These are phyloP conservation scores for Magnolia officinalis DNA, from an alignment of 164 flowering plant genomes.

Conservation along the genomic window DNA sequence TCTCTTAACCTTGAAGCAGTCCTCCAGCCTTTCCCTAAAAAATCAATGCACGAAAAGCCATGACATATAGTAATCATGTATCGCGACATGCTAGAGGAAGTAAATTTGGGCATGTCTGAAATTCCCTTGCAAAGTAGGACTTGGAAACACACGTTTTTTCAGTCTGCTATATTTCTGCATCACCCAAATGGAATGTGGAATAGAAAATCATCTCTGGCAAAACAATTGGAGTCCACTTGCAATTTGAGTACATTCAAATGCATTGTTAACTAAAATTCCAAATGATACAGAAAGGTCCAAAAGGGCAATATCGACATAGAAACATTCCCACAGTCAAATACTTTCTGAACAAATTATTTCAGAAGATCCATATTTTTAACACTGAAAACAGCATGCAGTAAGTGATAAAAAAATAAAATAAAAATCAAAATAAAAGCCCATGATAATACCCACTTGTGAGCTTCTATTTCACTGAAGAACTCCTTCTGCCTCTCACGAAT, in stretches of 20 bases:
- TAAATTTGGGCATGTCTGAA: not conserved
- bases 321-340: no score
- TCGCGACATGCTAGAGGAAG: not conserved
- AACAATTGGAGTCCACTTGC: no score
- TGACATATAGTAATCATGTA: not conserved
- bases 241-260: no score
- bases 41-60: slow-evolving; percentile 4
- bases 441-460: slow-evolving; percentile 65
- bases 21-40: slow-evolving; percentile 86
- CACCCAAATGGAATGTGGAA: no score
- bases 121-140: not conserved
- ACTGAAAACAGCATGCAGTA: not conserved
- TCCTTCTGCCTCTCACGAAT: slow-evolving; percentile 97
- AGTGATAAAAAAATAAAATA: not conserved
- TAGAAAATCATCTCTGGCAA: no score
- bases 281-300: no score
- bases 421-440: not conserved
- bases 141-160: not conserved
- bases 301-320: no score
- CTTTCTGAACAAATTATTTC: not conserved
- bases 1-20: slow-evolving; percentile 76
- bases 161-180: not conserved
- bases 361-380: not conserved
- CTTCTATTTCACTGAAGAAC: slow-evolving; percentile 86
- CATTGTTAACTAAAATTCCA: no score